Evolutionary conservation across 768 basidiomycete species (phyloP).

Genomic region (Hortiboletus flavorubellus): DNA sequence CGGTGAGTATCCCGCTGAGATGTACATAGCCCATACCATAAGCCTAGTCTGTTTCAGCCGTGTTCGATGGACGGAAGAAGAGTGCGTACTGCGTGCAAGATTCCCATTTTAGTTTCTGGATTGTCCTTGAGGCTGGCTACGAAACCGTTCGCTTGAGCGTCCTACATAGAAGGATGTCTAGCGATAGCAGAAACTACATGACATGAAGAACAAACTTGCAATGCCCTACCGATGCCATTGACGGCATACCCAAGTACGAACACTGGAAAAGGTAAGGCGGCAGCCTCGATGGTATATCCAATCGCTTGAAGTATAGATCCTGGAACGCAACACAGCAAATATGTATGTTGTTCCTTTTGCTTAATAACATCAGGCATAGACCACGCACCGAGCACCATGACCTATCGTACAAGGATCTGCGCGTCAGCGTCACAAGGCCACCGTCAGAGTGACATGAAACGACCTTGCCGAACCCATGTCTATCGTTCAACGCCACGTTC

Average conservation of each 20-base stretch:
- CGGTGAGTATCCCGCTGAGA: constrained; percentile 6
- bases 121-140: constrained; percentile 39
- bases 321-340: not conserved
- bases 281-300: constrained; percentile 36
- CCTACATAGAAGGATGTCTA: constrained; percentile 22
- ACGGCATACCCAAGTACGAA: constrained; percentile 41
- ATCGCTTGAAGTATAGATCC: constrained; percentile 31
- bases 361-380: not conserved
- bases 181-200: not conserved
- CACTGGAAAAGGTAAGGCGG: constrained; percentile 44
- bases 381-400: constrained; percentile 28
- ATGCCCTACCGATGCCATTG: constrained; percentile 44
- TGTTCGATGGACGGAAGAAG: constrained; percentile 12
- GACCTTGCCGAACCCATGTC: constrained; percentile 36
- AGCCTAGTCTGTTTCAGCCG: constrained; percentile 15
- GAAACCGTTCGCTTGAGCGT: constrained; percentile 48
- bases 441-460: not conserved
- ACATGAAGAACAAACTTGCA: constrained; percentile 37
- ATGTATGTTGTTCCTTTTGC: no score
- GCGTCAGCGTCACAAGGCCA: not conserved
- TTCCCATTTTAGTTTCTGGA: constrained; percentile 38
- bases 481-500: constrained; percentile 28
- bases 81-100: constrained; percentile 35
- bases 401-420: constrained; percentile 3
- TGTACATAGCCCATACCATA: constrained; percentile 28